Conservation (phyloP, 352 stramenopile species). For the Pythium angustatum region DNA sequence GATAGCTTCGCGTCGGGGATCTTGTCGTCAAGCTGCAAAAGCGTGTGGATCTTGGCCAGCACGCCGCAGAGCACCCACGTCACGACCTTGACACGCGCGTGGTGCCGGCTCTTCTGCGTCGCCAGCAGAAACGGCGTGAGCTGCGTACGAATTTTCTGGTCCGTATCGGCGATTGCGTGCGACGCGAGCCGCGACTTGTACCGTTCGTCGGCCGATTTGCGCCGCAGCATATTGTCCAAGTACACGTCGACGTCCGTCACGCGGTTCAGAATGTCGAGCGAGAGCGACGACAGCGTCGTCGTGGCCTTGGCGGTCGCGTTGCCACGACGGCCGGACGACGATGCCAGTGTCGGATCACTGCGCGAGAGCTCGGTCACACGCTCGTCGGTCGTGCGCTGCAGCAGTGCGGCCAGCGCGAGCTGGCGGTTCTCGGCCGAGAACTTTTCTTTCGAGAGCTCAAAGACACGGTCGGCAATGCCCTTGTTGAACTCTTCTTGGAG, state of each 20-base stretch:
- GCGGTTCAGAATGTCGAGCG: slow-evolving; percentile 76
- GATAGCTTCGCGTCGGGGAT: slow-evolving; percentile 38
- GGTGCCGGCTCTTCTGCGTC: slow-evolving; percentile 75
- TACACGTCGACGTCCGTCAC: slow-evolving; percentile 85
- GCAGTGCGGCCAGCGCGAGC: slow-evolving; percentile 62
- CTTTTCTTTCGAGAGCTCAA: slow-evolving; percentile 83
- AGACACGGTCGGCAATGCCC: slow-evolving; percentile 74
- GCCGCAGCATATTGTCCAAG: slow-evolving; percentile 75
- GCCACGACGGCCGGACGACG: neutral
- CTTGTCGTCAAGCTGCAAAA: slow-evolving; percentile 75
- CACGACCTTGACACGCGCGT: slow-evolving; percentile 82
- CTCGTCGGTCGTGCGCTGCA: slow-evolving; percentile 39
- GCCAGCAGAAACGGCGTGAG: slow-evolving; percentile 70
- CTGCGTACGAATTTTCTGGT: slow-evolving; percentile 79
- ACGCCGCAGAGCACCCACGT: slow-evolving; percentile 87
- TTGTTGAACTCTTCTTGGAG: slow-evolving; percentile 82
- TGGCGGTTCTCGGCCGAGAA: slow-evolving; percentile 83
- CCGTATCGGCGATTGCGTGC: slow-evolving; percentile 68
- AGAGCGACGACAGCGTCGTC: slow-evolving; percentile 58
- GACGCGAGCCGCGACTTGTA: slow-evolving; percentile 56
- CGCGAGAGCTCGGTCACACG: slow-evolving; percentile 8
- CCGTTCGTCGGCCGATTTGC: slow-evolving; percentile 44
- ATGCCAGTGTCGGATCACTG: slow-evolving; percentile 13
- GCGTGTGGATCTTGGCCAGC: slow-evolving; percentile 80
- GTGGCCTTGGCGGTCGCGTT: slow-evolving; percentile 12